Evolutionary conservation across 1,139 yeast genomes (phyloP).

Genomic region (Candida albicans): DNA sequence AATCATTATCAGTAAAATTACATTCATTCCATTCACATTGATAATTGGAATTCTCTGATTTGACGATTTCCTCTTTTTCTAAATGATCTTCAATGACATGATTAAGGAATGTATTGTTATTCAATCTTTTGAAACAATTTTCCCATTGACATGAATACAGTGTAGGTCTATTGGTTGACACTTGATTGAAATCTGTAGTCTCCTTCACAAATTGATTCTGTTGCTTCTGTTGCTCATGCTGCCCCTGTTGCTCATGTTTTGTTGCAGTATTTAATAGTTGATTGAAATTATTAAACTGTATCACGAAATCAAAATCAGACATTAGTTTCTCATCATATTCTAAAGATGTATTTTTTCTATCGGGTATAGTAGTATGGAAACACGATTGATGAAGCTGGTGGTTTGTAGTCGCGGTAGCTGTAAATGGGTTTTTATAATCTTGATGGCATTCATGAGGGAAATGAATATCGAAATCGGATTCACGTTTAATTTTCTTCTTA

Average conservation of each 20-base stretch:
- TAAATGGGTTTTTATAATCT: conserved; percentile 7
- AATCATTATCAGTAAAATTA: conserved; percentile 51
- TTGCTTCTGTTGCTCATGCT: neutral
- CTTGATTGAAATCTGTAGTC: neutral
- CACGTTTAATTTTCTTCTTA: conserved; percentile 9
- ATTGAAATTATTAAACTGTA: conserved; percentile 42
- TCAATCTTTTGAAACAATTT: conserved; percentile 44
- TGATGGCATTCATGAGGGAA: conserved; percentile 43
- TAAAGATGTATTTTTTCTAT: conserved; percentile 3
- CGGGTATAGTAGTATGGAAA: conserved; percentile 45
- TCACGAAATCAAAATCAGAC: conserved; percentile 44
- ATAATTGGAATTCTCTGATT: conserved; percentile 14
- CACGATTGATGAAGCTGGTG: conserved; percentile 46
- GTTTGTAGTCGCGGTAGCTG: conserved; percentile 10
- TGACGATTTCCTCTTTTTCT: conserved; percentile 22
- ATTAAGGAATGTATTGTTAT: conserved; percentile 46
- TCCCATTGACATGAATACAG: conserved; percentile 55
- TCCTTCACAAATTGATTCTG: neutral
- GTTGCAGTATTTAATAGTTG: conserved; percentile 16
- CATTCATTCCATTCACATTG: conserved; percentile 80
- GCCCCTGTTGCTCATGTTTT: neutral
- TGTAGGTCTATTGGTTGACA: neutral
- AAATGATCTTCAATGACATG: conserved; percentile 64
- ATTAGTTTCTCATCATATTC: conserved; percentile 18
- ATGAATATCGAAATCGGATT: conserved; percentile 19